These are phyloP conservation scores for Leptosphaerulina australis DNA, from an alignment of 2,329 filamentous ascomycete genomes.

Conservation along the genomic window DNA sequence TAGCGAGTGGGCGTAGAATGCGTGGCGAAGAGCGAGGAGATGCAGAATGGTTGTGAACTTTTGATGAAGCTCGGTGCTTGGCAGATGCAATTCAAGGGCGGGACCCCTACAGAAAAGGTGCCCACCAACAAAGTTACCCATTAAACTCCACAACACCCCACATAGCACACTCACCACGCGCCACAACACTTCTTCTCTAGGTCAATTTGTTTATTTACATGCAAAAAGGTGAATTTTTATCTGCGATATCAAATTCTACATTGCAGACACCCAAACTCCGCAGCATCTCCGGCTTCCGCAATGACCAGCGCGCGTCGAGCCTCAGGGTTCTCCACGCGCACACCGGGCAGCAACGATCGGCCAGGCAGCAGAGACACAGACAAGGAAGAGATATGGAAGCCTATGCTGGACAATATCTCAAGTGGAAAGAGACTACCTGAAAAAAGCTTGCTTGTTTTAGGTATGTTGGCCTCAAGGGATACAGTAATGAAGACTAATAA, in stretches of 20 bases:
- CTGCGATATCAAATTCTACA: not conserved
- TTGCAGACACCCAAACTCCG: constrained; percentile 22
- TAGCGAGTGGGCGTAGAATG: constrained; percentile 51
- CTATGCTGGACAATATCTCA: constrained; percentile 87
- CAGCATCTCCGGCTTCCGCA: constrained; percentile 35
- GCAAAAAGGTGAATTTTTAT: not conserved
- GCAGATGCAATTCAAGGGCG: constrained; percentile 25
- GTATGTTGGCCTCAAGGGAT: constrained; percentile 54
- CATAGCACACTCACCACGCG: constrained; percentile 17
- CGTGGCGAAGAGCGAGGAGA: not conserved
- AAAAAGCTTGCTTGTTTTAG: constrained; percentile 87
- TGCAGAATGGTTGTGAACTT: constrained; percentile 5
- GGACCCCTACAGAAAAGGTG: constrained; percentile 41
- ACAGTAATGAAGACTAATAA: constrained; percentile 28
- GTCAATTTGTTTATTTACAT: not conserved
- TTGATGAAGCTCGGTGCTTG: constrained; percentile 40
- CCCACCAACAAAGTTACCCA: constrained; percentile 22
- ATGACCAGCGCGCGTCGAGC: constrained; percentile 45
- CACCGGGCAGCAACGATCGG: constrained; percentile 32
- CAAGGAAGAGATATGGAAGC: constrained; percentile 92
- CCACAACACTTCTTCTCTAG: constrained; percentile 18
- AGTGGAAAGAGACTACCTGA: constrained; percentile 88
- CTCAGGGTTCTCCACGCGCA: constrained; percentile 39
- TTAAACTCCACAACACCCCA: constrained; percentile 29
- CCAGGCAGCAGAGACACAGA: constrained; percentile 64